Base-by-base conservation (phyloP, 352 stramenopile genomes). In the Globisporangium spiculum region DNA sequence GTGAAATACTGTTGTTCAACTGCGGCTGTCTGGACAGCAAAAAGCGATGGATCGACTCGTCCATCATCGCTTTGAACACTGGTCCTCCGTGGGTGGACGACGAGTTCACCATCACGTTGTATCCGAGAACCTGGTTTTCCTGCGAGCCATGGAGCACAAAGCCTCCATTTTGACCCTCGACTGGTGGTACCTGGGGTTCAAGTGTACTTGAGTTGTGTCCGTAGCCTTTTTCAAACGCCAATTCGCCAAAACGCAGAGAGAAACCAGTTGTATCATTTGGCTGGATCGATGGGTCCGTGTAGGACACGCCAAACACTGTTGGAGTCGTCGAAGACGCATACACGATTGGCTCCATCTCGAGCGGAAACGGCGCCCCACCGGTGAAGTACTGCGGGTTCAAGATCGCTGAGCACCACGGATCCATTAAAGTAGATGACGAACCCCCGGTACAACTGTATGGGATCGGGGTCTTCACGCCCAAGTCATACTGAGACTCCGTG, bases 61-160 rank as follows among this genome's bases (percentile, higher is more conserved):
- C 86, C 16, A 85, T 72, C 58, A 88, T 76, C 16, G 81, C 75
- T 59, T 94, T 94, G 59, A 80, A 90, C 6, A 72, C 80, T 0
- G 77, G 71, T 14, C 81, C 71, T 16, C 73, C 74, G 44, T 94
- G 83, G 0, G 53, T 70, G 1, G 76, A 71, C 3, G 84, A 83
- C 9, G 78, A 74, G 57, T 94, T 92, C 16, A 81, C 78, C 44
- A 91, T 67, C 4, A 90, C 24, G 61, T 90, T 89, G 74, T 94
- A 94, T 5, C 70, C 71, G 9, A 89, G 63, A 1, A 89, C 72
- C 4, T 75, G 75, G 9, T 79, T 67, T 20, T 34, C 24, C 22
- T 67, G 66, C 8, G 78, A 80, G 1, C 73, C 78, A 16, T 90
- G 70, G 30, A 92, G 14, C 9, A 93, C 36, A 57, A 79, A 85